phyloP scores from a whole-genome alignment of 2,329 filamentous ascomycete species.

The Magnaporthales sp. region DNA sequence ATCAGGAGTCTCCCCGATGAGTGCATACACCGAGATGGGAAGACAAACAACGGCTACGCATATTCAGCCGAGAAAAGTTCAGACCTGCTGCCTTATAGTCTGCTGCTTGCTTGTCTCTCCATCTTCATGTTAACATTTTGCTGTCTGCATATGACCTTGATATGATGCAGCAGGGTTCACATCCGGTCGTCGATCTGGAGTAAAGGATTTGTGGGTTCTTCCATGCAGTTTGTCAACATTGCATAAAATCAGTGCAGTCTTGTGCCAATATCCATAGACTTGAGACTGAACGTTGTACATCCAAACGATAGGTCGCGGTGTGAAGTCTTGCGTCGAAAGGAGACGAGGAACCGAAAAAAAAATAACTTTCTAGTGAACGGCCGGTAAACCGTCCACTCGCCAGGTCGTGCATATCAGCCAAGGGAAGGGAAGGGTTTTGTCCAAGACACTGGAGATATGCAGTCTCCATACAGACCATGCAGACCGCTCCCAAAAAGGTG shows the following conservation, averaged over 20 bases:
- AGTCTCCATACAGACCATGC: not conserved
- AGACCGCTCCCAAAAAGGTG: not conserved
- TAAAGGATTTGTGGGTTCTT: not conserved
- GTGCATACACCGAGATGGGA: not conserved
- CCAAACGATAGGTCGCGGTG: too few relatives aligned
- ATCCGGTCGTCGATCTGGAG: not conserved
- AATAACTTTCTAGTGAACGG: not conserved
- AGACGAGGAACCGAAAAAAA: too few relatives aligned
- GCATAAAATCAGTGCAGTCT: not conserved
- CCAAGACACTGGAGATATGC: not conserved
- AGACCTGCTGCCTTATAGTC: not conserved
- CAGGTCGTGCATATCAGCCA: not conserved
- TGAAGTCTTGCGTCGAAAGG: too few relatives aligned
- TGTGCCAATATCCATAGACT: not conserved
- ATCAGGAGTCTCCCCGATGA: not conserved
- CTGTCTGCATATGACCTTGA: not conserved
- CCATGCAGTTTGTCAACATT: not conserved
- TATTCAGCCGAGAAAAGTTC: not conserved
- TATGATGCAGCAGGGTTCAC: not conserved
- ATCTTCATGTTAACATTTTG: not conserved
- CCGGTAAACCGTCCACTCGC: not conserved
- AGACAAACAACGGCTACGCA: not conserved
- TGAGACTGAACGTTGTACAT: not conserved
- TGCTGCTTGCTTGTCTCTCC: not conserved
- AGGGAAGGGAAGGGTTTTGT: not conserved